Conservation (phyloP, 495 filamentous ascomycete genomes). For the Aspergillus saccharolyticus region DNA sequence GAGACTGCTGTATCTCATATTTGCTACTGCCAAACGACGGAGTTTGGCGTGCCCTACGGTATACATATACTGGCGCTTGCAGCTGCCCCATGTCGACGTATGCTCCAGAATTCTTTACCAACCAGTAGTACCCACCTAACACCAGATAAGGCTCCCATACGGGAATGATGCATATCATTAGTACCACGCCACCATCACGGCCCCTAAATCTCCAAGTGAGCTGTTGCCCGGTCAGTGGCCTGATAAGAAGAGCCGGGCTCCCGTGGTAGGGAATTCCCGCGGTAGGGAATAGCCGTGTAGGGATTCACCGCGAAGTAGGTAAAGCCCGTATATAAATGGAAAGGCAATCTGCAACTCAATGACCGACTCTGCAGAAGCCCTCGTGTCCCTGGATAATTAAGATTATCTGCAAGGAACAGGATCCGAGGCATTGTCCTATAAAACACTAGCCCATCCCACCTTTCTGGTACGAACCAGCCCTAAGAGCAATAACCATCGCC, state of each 20-base stretch:
- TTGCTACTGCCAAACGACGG: too few relatives aligned
- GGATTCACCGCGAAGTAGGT: not conserved
- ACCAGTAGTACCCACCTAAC: too few relatives aligned
- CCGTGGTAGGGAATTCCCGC: not conserved
- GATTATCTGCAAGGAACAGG: not conserved
- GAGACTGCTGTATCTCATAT: too few relatives aligned
- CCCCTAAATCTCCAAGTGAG: not conserved
- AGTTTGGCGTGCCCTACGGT: too few relatives aligned
- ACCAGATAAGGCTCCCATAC: too few relatives aligned
- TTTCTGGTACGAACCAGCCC: not conserved
- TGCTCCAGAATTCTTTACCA: too few relatives aligned
- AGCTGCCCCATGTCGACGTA: too few relatives aligned
- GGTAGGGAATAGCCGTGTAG: not conserved
- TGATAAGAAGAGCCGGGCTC: not conserved
- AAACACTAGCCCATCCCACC: not conserved
- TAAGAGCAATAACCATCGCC: not conserved
- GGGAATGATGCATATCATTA: too few relatives aligned
- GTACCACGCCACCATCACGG: not conserved
- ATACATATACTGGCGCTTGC: too few relatives aligned
- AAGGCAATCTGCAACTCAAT: not conserved
- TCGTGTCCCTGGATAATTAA: not conserved
- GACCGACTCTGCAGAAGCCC: not conserved
- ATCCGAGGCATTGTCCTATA: not conserved
- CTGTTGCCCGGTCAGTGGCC: not conserved
- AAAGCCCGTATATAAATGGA: not conserved